Base-by-base conservation (phyloP, 2,329 filamentous ascomycete species). In the Penicillium corylophilum region DNA sequence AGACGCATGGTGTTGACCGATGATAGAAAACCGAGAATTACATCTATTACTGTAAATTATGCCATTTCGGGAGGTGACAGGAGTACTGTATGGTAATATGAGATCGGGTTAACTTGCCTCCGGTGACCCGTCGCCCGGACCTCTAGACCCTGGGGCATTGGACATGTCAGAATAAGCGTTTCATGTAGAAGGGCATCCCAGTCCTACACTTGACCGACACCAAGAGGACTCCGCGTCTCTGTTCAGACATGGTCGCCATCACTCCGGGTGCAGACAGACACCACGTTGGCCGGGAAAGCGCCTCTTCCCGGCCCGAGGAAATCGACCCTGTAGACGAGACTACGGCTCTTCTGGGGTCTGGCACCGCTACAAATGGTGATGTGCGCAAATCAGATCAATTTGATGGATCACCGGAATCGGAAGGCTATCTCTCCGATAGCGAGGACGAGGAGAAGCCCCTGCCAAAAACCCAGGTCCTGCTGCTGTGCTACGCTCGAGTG, bases 401-500 rank as follows among this genome's bases (percentile, higher is more conserved):
- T 5, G 42, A 47, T 29, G 48, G 46, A 1, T 44, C 42, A 9
- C 23, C 50, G 20, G 24, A 29, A 2, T 40, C 33, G 13, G 16
- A 51, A n/a, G 44, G 7, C 2, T 33, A 24, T 3, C n/a, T 20
- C 9, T 29, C 20, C 10, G 18, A 48, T 4, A 56, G 54, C 23
- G 65, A 70, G 22, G 66, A 65, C 5, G 69, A 75, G 1, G 72
- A 77, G 60, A 79, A 74, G 50, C 78, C 81, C 1, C 66, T 88
- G 13, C 81, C 84, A n/a, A 77, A 74, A 55, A 47, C 67, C n/a
- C 89, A 93, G 67, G 84, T 94, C 46, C 69, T 87, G 28, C 70
- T 88, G 10, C 82, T 94, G 12, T 93, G 89, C 75, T 88, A 85
- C 66, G 84, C 85, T 1, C 83, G 88, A 5, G 66, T 89, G 23